Evolutionary conservation across 306 rosid species (phyloP).

Genomic region (Datisca glomerata): DNA sequence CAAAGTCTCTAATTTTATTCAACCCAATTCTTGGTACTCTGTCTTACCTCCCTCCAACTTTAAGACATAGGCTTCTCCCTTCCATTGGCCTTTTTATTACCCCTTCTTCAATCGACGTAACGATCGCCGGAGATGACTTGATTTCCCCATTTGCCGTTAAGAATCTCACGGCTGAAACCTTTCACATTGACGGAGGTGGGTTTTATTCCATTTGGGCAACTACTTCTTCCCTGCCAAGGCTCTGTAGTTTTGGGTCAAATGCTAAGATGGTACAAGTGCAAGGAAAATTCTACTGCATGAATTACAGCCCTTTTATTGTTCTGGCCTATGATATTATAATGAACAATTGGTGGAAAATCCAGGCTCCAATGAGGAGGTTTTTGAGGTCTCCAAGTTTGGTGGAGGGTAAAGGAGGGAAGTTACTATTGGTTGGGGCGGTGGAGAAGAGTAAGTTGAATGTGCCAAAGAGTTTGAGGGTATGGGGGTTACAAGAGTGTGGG

Average conservation of each 20-base stretch:
- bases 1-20: conserved; percentile 53
- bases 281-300: conserved; percentile 78
- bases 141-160: conserved; percentile 90
- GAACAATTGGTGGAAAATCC: conserved; percentile 71
- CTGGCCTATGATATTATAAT: conserved; percentile 39
- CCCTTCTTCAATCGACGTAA: conserved; percentile 56
- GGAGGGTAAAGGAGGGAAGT: conserved; percentile 59
- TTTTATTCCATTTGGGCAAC: conserved; percentile 80
- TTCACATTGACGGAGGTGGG: conserved; percentile 76
- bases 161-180: conserved; percentile 69
- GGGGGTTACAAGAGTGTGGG: conserved; percentile 74
- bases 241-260: conserved; percentile 76
- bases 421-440: conserved; percentile 64
- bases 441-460: conserved; percentile 88
- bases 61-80: conserved; percentile 76
- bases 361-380: conserved; percentile 86
- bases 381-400: conserved; percentile 60
- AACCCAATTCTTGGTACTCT: conserved; percentile 81
- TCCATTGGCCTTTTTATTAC: conserved; percentile 54
- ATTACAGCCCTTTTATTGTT: conserved; percentile 73
- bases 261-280: conserved; percentile 55
- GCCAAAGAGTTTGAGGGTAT: conserved; percentile 72
- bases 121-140: conserved; percentile 84
- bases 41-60: conserved; percentile 57
- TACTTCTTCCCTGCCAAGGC: conserved; percentile 54